Conservation (phyloP, 352 stramenopile species). For the Pythium dissimile region DNA sequence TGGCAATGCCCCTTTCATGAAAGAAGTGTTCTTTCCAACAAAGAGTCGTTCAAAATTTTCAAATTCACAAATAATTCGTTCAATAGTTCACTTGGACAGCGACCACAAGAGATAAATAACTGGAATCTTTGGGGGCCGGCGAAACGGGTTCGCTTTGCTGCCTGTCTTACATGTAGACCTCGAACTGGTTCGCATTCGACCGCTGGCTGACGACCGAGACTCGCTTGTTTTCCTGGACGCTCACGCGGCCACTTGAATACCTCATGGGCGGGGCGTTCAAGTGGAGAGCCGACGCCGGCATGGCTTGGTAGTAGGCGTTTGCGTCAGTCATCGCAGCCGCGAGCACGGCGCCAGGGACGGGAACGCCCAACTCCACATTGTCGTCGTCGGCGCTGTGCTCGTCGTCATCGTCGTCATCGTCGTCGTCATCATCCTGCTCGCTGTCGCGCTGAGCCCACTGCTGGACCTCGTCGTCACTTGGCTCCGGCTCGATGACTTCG, state of each 20-base stretch:
- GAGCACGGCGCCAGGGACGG: slow-evolving; percentile 16
- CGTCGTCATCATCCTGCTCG: slow-evolving; percentile 21
- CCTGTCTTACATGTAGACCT: slow-evolving; percentile 21
- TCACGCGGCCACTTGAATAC: not conserved
- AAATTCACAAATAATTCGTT: no score
- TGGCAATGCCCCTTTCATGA: no score
- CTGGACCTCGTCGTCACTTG: slow-evolving; percentile 24
- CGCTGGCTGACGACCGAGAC: slow-evolving; percentile 14
- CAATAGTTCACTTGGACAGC: not conserved
- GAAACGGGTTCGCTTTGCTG: no score
- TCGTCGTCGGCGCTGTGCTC: slow-evolving; percentile 8
- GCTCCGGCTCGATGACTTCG: slow-evolving; percentile 25
- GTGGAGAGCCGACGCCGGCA: not conserved
- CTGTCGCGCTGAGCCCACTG: slow-evolving; percentile 24
- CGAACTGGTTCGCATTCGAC: slow-evolving; percentile 18
- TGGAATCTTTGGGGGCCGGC: not conserved
- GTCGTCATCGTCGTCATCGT: slow-evolving; percentile 19
- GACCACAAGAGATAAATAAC: slow-evolving; percentile 25
- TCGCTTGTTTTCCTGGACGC: slow-evolving; percentile 16
- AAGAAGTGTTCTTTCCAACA: no score
- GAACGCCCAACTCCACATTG: slow-evolving; percentile 14
- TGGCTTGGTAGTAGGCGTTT: slow-evolving; percentile 16
- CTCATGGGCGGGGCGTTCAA: not conserved
- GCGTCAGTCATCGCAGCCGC: slow-evolving; percentile 16
- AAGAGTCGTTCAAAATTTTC: no score